phyloP scores from a whole-genome alignment of 768 basidiomycete species.

The Artomyces pyxidatus region DNA sequence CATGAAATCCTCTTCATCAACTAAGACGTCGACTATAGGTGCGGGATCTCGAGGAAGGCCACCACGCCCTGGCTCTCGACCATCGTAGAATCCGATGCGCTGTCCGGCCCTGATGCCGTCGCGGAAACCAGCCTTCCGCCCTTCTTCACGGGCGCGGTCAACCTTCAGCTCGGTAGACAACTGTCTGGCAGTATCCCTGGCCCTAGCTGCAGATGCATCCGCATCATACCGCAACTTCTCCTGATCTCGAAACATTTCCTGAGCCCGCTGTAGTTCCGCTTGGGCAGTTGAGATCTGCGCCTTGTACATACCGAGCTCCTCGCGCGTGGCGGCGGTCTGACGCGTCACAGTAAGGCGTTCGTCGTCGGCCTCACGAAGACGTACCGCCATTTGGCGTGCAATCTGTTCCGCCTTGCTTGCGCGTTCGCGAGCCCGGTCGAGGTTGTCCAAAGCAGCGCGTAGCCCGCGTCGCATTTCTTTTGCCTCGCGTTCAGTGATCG shows the following conservation, averaged over 20 bases:
- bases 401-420: slow-evolving; percentile 38
- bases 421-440: slow-evolving; percentile 34
- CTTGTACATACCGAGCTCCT: slow-evolving; percentile 40
- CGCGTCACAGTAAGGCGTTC: slow-evolving; percentile 31
- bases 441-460: slow-evolving; percentile 21
- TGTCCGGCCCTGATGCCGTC: slow-evolving; percentile 29
- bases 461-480: slow-evolving; percentile 23
- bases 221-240: slow-evolving; percentile 36
- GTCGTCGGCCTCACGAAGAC: slow-evolving; percentile 33
- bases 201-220: slow-evolving; percentile 36
- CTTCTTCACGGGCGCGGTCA: slow-evolving; percentile 36
- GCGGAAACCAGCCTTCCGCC: slow-evolving; percentile 30
- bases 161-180: slow-evolving; percentile 34
- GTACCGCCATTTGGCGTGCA: slow-evolving; percentile 37
- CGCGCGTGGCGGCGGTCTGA: slow-evolving; percentile 28
- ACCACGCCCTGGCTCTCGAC: too few species aligned
- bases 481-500: slow-evolving; percentile 13
- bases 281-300: slow-evolving; percentile 37
- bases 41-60: too few species aligned
- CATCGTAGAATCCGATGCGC: slow-evolving; percentile 11
- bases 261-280: slow-evolving; percentile 34
- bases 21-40: too few species aligned
- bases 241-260: slow-evolving; percentile 34
- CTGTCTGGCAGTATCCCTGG: slow-evolving; percentile 35
- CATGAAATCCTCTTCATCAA: too few species aligned